phyloP scores from a whole-genome alignment of 73 alveolate species.

The Stentor roeselii region DNA sequence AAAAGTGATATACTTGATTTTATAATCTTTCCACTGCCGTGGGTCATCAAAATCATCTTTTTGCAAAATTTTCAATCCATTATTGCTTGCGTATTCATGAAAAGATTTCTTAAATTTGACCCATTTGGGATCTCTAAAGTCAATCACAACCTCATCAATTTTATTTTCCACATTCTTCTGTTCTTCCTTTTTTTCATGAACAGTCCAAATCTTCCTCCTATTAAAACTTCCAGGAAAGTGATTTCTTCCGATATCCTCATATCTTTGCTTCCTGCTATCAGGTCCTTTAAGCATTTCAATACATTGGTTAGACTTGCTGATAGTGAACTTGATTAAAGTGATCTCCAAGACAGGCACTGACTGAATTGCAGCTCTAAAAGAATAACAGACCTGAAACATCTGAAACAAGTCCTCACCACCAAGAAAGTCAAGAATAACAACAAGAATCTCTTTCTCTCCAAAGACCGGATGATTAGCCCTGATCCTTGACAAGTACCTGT shows the following conservation, averaged over 20 bases:
- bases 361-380: not conserved
- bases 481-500: not conserved
- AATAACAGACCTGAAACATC: not conserved
- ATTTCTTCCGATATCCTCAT: not conserved
- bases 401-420: constrained; percentile 3
- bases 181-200: too few species aligned
- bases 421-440: not conserved
- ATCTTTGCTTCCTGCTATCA: too few species aligned
- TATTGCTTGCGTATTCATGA: not conserved
- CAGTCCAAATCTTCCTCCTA: constrained; percentile 8
- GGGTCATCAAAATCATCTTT: not conserved
- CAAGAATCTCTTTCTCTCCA: not conserved
- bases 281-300: not conserved
- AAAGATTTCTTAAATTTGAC: too few species aligned
- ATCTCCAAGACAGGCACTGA: not conserved
- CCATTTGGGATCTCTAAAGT: too few species aligned
- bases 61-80: not conserved
- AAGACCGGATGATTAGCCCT: not conserved
- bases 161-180: too few species aligned
- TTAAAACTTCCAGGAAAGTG: not conserved
- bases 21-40: not conserved
- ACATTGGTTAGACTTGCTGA: not conserved
- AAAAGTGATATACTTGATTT: too few species aligned
- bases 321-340: not conserved
- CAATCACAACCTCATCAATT: too few species aligned